Conservation (phyloP, 148 eudicot species). For the Camellia lanceoleosa region DNA sequence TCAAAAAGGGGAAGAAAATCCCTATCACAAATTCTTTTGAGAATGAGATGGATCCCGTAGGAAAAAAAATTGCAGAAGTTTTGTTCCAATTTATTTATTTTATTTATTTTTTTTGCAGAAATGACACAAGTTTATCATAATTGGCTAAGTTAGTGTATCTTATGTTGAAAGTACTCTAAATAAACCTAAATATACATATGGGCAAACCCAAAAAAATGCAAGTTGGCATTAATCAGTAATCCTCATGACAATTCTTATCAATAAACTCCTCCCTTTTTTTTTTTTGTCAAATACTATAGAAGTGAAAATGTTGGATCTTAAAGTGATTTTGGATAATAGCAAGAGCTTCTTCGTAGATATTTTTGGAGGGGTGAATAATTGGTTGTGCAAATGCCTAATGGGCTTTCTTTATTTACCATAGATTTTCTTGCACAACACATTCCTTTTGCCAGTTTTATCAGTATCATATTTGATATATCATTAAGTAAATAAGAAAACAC, state of each 20-base stretch:
- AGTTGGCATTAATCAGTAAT: neutral
- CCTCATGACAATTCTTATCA: neutral
- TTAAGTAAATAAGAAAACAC: neutral
- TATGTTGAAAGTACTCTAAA: neutral
- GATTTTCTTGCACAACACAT: neutral
- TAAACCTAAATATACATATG: neutral
- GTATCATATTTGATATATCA: neutral
- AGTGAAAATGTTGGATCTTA: neutral
- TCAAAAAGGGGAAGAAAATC: too few relatives aligned
- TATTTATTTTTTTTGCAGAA: neutral
- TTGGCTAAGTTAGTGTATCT: neutral
- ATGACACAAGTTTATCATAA: neutral
- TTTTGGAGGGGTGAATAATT: neutral
- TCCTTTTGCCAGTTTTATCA: neutral
- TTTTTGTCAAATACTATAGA: neutral
- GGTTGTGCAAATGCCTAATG: neutral
- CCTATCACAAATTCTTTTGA: neutral
- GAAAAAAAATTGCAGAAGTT: neutral
- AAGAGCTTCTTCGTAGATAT: neutral
- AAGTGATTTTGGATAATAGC: neutral
- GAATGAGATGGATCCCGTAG: neutral
- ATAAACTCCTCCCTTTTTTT: neutral
- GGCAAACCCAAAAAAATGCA: neutral
- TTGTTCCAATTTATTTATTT: too few relatives aligned
- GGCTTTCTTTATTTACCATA: constrained; percentile 6